Evolutionary conservation across 2,329 filamentous ascomycete species (phyloP), one percentile per base, ranked within the genome.

Genomic region (Ceratocystis eucalypticola): DNA sequence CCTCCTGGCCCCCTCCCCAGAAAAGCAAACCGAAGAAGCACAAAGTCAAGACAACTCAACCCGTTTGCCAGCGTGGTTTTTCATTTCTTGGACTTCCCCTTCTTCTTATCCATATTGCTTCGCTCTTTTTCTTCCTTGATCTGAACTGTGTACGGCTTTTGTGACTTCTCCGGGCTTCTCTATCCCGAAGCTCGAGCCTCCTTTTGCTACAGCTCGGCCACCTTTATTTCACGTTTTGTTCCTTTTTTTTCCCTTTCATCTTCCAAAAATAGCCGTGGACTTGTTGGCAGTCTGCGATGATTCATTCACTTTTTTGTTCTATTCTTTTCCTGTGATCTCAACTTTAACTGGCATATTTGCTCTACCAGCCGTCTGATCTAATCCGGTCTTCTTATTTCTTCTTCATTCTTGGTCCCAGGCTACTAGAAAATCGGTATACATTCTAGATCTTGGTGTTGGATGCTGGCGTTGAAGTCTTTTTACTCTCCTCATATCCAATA

Each of bases 301-400:
- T 17, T 45, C 33, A 57, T 45, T 65, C 64, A 66, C 61, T 63
- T 66, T 66, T 62, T 62, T 3, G 10, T 50, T 33, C 25, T 48
- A 17, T 33, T 62, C 55, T 48, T 44, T 62, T 66, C 12, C 62
- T n/a, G 57, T 64, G 44, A 46, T 64, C 20, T 53, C 20, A n/a
- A 53, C 48, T 25, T 53, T 17, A 3, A 53, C 25, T 28, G 20
- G 48, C 1, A 25, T 25, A 10, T 41, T 62, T 62, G 25, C 28
- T 62, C 25, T 44, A 20, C 59, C 22, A 62, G 33, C 25, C 8
- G 15, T 53, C 48, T 53, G 48, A 25, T 15, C 46, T 50, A 22
- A 22, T 20, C 20, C 25, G 5, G 12, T 53, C 20, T 53, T 53
- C 20, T 53, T 3, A 25, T 53, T 2, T 50, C 15, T 53, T 53